Percentiles rank a stretch among this genome's conserved stretches.
Evolutionary conservation across 495 filamentous ascomycete genomes (phyloP).

Genomic region (Oidiodendron maius): DNA sequence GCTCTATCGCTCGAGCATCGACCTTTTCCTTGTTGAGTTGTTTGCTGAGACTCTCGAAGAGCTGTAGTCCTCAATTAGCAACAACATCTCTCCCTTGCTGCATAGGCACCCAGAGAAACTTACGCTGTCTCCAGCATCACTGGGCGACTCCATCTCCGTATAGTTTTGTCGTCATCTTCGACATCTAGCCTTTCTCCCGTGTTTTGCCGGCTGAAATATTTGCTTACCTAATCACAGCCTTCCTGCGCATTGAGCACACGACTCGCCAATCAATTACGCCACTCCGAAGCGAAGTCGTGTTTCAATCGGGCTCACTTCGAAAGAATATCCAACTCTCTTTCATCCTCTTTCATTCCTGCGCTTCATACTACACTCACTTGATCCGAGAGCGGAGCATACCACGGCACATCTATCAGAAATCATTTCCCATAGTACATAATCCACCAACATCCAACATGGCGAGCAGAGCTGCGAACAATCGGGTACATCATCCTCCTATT

Average conservation of each 20-base stretch:
- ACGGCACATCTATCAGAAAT: background rate
- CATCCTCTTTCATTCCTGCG: background rate
- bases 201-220: background rate
- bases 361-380: too few relatives aligned
- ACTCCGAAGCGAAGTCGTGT: background rate
- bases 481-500: conserved; percentile 46
- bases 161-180: conserved; percentile 4
- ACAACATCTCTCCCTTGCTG: background rate
- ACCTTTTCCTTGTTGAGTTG: conserved; percentile 55
- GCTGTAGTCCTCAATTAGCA: conserved; percentile 32
- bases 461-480: conserved; percentile 75
- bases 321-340: background rate
- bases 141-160: conserved; percentile 42
- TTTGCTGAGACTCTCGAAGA: conserved; percentile 66
- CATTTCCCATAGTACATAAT: too few relatives aligned
- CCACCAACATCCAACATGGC: conserved; percentile 59
- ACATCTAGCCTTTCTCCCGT: background rate
- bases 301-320: background rate
- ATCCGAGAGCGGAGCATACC: too few relatives aligned
- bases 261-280: background rate
- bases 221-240: conserved; percentile 3
- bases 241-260: background rate
- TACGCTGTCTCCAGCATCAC: conserved; percentile 43
- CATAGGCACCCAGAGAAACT: conserved; percentile 13
- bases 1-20: conserved; percentile 55